Base-by-base conservation (phyloP, 805 yeast genomes). In the Candida arabinofermentans region DNA sequence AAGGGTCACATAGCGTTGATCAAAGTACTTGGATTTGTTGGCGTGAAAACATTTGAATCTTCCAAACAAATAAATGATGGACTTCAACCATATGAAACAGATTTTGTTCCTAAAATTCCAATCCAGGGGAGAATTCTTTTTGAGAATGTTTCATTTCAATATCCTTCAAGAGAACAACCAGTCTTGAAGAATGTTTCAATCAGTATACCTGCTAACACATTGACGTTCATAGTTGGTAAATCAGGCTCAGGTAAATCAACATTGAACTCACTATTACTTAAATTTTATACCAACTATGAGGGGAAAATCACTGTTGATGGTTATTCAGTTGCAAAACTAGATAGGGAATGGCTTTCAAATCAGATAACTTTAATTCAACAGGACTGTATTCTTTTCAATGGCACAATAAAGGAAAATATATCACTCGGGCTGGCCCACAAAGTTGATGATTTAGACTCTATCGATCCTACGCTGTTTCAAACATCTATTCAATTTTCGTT, bases 181-280 rank as follows among this genome's bases (percentile, higher is more conserved):
- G 78, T 77, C 0, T 57, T 93, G 13, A 60, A 71, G 0, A 52
- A 72, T 36, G 65, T 83, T 1, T 54, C 60, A n/a, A 42, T 84
- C 21, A 49, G 51, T 1, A 65, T 89, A 27, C 60, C 67, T 1
- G 59, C 75, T 0, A 70, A 74, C 1, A 49, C 64, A 24, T 55
- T 75, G 6, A 77, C 82, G 1, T 91, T 77, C 52, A 62, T 93
- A 4, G 75, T 93, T 32, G 99, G 99, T 1, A 71, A 73, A 46
- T 89, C 97, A 0, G 99, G 99, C 0, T 81, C 90, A 0, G 99
- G 99, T 0, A 93, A 93, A 59, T 91, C 98, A 0, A 84, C 98
- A 0, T 46, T 93, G 2, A 75, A 83, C 0, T 74, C 73, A 27
- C 58, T 93, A 2, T 51, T 93, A 1, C 58, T 84, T 41, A 74